Conservation (phyloP, 2,329 filamentous ascomycete genomes). For the Pseudogymnoascus verrucosus region DNA sequence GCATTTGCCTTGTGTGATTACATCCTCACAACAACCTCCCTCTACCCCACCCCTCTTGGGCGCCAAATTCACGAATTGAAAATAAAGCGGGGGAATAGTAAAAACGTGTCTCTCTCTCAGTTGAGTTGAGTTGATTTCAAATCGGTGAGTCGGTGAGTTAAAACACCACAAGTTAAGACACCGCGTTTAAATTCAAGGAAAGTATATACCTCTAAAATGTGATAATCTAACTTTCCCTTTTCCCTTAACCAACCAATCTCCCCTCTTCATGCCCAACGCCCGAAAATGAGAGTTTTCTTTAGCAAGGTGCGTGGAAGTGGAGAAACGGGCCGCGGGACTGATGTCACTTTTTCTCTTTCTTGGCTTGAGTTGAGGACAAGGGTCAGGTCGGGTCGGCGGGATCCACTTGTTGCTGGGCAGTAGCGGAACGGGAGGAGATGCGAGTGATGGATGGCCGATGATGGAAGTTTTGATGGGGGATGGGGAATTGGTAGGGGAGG, state of each 20-base stretch:
- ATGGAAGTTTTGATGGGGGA: not conserved
- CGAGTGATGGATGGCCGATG: not conserved
- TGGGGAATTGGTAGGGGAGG: not conserved
- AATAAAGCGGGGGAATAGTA: no score
- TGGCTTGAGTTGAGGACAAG: not conserved
- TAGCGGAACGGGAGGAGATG: not conserved
- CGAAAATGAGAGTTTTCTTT: not conserved
- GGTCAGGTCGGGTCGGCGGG: not conserved
- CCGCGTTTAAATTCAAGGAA: not conserved
- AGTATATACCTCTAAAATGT: not conserved
- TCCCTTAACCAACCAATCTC: not conserved
- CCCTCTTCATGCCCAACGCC: not conserved
- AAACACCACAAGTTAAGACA: no score
- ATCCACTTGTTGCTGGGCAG: not conserved
- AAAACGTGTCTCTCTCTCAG: no score
- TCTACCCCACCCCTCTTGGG: no score
- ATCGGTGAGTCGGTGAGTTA: not conserved
- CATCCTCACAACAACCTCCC: no score
- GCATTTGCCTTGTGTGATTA: not conserved
- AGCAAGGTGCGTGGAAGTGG: not conserved
- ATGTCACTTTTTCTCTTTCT: slow-evolving; percentile 1
- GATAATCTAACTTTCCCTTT: not conserved
- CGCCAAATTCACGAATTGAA: no score
- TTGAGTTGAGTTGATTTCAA: not conserved
- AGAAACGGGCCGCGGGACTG: not conserved